Percentiles rank a stretch among this genome's conserved stretches.
These are phyloP conservation scores for Leishmania arabica DNA, from an alignment of 208 protist genomes.

Conservation along the genomic window DNA sequence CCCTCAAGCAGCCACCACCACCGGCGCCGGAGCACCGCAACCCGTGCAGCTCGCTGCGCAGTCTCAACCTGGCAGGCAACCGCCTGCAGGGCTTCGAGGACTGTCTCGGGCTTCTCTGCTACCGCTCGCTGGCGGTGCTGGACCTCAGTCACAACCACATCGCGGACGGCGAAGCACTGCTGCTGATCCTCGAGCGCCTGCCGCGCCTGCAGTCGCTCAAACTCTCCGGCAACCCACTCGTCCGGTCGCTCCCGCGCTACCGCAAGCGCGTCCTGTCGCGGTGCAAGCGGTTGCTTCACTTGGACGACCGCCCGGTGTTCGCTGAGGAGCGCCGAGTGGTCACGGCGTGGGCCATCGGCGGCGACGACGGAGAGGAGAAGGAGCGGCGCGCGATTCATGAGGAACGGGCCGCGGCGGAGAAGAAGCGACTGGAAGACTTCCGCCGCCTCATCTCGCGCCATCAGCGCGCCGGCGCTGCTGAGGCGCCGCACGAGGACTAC, in stretches of 20 bases:
- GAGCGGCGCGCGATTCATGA: constrained; percentile 62
- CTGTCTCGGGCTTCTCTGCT: constrained; percentile 67
- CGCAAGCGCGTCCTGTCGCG: constrained; percentile 84
- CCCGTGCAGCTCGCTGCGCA: constrained; percentile 80
- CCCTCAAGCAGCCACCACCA: constrained; percentile 14
- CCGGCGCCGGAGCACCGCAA: constrained; percentile 42
- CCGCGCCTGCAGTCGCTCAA: constrained; percentile 82
- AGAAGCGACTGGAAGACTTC: constrained; percentile 80
- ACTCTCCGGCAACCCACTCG: constrained; percentile 90
- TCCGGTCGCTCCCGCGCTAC: constrained; percentile 79
- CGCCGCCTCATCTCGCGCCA: constrained; percentile 50
- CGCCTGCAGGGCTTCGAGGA: constrained; percentile 58
- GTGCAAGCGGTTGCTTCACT: constrained; percentile 72
- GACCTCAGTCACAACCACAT: constrained; percentile 95
- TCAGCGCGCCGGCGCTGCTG: not conserved
- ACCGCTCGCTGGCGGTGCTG: constrained; percentile 70
- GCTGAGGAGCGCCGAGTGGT: constrained; percentile 84
- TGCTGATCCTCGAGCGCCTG: constrained; percentile 84
- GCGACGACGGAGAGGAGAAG: constrained; percentile 67
- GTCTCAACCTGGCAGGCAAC: constrained; percentile 86
- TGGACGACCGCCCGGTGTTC: constrained; percentile 94
- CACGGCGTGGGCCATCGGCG: constrained; percentile 84
- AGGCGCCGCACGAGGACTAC: constrained; percentile 25
- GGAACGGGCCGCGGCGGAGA: constrained; percentile 41
- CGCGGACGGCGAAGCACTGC: constrained; percentile 70